Evolutionary conservation across 139 green algal genomes (phyloP).

Genomic region (Microglena sp.): DNA sequence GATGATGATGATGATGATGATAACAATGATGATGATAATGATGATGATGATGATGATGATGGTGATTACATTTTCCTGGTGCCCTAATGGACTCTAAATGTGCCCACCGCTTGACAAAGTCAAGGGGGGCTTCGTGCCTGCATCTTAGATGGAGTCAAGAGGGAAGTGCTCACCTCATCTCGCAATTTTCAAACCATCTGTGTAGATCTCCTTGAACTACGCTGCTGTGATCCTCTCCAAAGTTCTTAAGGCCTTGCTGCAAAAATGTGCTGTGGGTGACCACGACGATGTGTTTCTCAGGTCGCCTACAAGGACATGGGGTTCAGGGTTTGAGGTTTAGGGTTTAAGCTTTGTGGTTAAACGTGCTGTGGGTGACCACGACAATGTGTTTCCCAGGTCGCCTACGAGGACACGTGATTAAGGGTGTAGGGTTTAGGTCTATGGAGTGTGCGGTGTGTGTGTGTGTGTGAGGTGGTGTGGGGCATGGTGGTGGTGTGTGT

Average conservation of each 20-base stretch:
- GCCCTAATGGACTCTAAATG: too few species aligned
- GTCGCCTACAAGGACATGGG: slow-evolving; percentile 20
- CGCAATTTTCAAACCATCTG: slow-evolving; percentile 9
- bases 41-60: too few species aligned
- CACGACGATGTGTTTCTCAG: slow-evolving; percentile 36
- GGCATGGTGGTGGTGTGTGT: neutral
- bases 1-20: slow-evolving; percentile 48
- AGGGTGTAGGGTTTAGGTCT: too few species aligned
- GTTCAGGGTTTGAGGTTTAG: too few species aligned
- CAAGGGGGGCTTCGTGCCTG: too few species aligned
- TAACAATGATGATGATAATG: slow-evolving; percentile 48
- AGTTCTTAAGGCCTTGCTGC: slow-evolving; percentile 26
- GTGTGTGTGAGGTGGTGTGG: neutral
- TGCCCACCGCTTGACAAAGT: too few species aligned
- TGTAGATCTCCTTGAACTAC: slow-evolving; percentile 18
- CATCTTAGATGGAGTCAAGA: too few species aligned
- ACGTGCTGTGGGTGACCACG: slow-evolving; percentile 37
- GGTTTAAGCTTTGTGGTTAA: slow-evolving; percentile 37
- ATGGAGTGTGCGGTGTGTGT: too few species aligned
- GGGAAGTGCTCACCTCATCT: too few species aligned
- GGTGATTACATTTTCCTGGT: too few species aligned
- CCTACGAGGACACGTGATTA: too few species aligned
- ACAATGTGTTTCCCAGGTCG: slow-evolving; percentile 34
- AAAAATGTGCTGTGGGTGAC: slow-evolving; percentile 40
- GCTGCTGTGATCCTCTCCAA: slow-evolving; percentile 2